Percentiles rank a stretch among this genome's conserved stretches.
Evolutionary conservation across 495 filamentous ascomycete species (phyloP).

Genomic region (Penicillium subrubescens): DNA sequence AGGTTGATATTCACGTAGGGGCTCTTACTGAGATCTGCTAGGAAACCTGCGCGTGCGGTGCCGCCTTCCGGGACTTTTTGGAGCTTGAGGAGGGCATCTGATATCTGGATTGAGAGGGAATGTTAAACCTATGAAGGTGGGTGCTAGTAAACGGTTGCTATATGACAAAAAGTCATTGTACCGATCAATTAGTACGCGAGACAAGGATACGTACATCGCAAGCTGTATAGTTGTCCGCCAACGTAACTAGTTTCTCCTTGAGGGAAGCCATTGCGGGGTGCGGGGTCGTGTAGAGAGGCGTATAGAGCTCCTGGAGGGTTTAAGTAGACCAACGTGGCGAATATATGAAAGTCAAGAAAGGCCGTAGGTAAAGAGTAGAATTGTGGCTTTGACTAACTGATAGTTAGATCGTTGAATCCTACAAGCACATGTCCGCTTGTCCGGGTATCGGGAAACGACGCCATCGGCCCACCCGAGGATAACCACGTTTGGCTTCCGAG

Average conservation of each 20-base stretch:
- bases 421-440: slow-evolving; percentile 26
- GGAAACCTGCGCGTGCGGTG: slow-evolving; percentile 53
- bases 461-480: slow-evolving; percentile 27
- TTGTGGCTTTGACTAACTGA: neutral
- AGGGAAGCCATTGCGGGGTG: slow-evolving; percentile 32
- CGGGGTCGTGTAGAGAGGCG: slow-evolving; percentile 4
- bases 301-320: neutral
- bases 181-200: neutral
- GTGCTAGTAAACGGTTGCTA: neutral
- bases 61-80: slow-evolving; percentile 46
- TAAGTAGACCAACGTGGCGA: neutral
- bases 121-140: neutral
- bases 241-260: slow-evolving; percentile 35
- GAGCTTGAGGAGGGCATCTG: slow-evolving; percentile 64
- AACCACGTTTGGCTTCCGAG: slow-evolving; percentile 1
- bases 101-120: slow-evolving; percentile 43
- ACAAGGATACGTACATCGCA: slow-evolving; percentile 44
- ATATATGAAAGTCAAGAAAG: neutral
- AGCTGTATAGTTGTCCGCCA: slow-evolving; percentile 46
- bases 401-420: neutral
- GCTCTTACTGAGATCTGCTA: slow-evolving; percentile 59
- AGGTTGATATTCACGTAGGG: neutral
- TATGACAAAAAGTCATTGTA: neutral
- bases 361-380: neutral
- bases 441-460: slow-evolving; percentile 28